Conservation (phyloP, 148 eudicot species). For the Camellia japonica region DNA sequence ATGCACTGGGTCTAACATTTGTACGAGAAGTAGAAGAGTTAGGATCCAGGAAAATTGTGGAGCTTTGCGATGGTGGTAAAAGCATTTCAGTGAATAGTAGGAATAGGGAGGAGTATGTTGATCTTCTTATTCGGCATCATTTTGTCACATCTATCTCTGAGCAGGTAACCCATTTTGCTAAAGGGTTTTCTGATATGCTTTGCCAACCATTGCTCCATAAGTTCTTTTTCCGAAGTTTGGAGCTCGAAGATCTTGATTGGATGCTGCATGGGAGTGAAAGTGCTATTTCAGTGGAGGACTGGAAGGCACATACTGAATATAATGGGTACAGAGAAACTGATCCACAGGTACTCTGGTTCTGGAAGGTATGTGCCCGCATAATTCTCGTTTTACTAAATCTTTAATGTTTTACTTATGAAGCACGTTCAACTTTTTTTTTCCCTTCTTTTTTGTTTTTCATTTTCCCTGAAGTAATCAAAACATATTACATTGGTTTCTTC, state of each 20-base stretch:
- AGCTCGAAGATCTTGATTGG: conserved; percentile 75
- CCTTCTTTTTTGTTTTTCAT: neutral
- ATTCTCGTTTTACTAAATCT: neutral
- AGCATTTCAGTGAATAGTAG: conserved; percentile 57
- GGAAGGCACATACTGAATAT: conserved; percentile 87
- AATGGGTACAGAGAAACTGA: conserved; percentile 68
- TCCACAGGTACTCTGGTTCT: conserved; percentile 82
- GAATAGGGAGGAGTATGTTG: conserved; percentile 69
- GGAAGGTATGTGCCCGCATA: conserved; percentile 67
- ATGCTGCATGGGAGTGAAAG: conserved; percentile 78
- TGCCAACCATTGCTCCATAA: conserved; percentile 17
- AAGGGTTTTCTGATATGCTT: conserved; percentile 78
- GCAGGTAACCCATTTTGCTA: conserved; percentile 63
- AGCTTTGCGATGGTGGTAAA: conserved; percentile 71
- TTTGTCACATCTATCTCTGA: conserved; percentile 64
- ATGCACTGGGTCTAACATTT: conserved; percentile 78
- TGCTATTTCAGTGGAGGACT: conserved; percentile 74
- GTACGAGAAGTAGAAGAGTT: conserved; percentile 74
- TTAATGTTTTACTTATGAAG: neutral
- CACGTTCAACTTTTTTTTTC: too few relatives aligned
- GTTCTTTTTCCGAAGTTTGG: conserved; percentile 62
- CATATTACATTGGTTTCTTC: neutral
- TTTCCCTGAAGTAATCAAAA: neutral
- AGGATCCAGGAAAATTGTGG: conserved; percentile 69
- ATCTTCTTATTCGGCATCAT: conserved; percentile 56